Evolutionary conservation across 768 basidiomycete species (phyloP), one percentile per base, ranked within the genome.

Genomic region (Candolleomyces aberdarensis): DNA sequence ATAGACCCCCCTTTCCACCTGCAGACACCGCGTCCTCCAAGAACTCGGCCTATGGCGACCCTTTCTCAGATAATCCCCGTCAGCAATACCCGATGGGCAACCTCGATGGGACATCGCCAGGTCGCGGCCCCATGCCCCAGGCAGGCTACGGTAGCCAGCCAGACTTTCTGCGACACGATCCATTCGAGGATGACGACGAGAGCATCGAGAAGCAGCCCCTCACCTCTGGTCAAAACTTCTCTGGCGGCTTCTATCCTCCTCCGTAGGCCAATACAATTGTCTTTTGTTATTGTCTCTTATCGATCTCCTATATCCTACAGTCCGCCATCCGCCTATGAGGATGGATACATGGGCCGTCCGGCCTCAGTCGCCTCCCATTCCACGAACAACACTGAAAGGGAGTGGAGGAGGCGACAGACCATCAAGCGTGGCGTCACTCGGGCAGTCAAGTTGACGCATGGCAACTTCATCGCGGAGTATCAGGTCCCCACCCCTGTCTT

Each of bases 391-490:
- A 76, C 76, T 54, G 86, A 88, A 61, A 83, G 76, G 54, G 86
- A 85, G 2, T 81, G 80, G 80, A 74, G 79, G 50, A 85, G 87
- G 56, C 86, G 91, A 55, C 91, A 94, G 73, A 90, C 88, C 43
- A 87, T 92, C 72, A 88, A 89, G 67, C 88, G 92, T 53, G 76
- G 91, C 60, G 89, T 92, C 31, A 93, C 89, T n/a, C 87, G 90
- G 66, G 91, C 87, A 70, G 89, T 96, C 78, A 88, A 91, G 71
- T 84, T 96, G 60, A 94, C 91, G 13, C 82, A 91, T 54, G 94
- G 94, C 58, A 87, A 93, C 68, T 94, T 92, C 74, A 90, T 94
- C 72, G 82, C 85, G 31, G 92, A 94, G 66, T 92, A 93, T 69
- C 77, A 84, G 7, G 92, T 93, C 1, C 92, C 92, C 2, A 86